Conservation (phyloP, 2,329 filamentous ascomycete genomes). For the Aspergillus latus region DNA sequence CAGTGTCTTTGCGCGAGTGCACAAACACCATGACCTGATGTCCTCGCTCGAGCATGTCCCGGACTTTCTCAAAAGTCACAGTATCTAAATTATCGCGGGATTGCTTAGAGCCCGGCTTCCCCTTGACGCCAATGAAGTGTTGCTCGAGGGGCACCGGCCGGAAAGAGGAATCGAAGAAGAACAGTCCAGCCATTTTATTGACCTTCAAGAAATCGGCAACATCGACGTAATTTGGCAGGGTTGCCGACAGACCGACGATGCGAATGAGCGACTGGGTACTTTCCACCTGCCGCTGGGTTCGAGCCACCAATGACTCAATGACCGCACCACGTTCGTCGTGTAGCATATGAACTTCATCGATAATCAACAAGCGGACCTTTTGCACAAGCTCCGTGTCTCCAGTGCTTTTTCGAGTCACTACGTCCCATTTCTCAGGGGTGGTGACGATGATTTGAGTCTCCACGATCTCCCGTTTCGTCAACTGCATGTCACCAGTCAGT, state of each 20-base stretch:
- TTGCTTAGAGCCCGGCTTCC: conserved; percentile 76
- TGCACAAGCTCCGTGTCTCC: conserved; percentile 98
- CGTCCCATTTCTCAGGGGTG: conserved; percentile 98
- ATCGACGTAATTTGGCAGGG: conserved; percentile 92
- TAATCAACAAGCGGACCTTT: conserved; percentile 92
- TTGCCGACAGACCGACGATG: conserved; percentile 92
- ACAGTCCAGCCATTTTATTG: conserved; percentile 86
- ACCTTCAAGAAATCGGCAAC: conserved; percentile 97
- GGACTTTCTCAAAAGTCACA: conserved; percentile 89
- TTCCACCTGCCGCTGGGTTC: conserved; percentile 94
- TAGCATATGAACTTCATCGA: conserved; percentile 99
- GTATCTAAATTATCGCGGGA: conserved; percentile 86
- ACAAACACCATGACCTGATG: conserved; percentile 99
- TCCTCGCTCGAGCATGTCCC: conserved; percentile 84
- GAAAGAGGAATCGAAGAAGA: conserved; percentile 97
- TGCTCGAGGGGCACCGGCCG: conserved; percentile 94
- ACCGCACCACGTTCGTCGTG: conserved; percentile 97
- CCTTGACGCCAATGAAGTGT: conserved; percentile 92
- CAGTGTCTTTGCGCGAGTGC: conserved; percentile 91
- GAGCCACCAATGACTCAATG: conserved; percentile 89
- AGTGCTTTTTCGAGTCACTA: conserved; percentile 93
- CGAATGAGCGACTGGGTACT: conserved; percentile 97
- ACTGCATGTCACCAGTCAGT: conserved; percentile 96
- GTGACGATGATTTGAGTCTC: conserved; percentile 98
- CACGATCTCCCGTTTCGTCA: conserved; percentile 94